phyloP scores from a whole-genome alignment of 176 grass and related monocot genomes.

The Poa pratensis region DNA sequence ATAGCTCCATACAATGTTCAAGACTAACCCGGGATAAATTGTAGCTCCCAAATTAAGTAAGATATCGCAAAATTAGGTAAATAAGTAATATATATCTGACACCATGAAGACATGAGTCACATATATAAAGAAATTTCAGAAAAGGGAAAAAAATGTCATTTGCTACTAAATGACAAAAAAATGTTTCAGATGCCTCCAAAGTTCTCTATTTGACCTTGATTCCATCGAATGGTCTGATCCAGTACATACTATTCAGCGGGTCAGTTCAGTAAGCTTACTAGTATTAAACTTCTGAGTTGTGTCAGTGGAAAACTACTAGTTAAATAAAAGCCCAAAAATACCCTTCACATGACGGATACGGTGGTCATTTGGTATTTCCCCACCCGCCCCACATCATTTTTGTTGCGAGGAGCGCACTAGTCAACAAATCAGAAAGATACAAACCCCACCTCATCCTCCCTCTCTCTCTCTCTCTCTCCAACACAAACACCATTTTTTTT shows the following conservation, averaged over 20 bases:
- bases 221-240: conserved; percentile 18
- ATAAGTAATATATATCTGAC: background rate
- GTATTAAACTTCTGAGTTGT: background rate
- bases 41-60: background rate
- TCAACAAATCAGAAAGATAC: conserved; percentile 36
- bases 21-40: background rate
- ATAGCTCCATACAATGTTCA: background rate
- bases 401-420: conserved; percentile 20
- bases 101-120: background rate
- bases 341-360: conserved; percentile 29
- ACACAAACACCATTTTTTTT: background rate
- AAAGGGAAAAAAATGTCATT: background rate
- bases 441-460: conserved; percentile 11
- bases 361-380: conserved; percentile 25
- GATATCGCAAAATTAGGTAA: background rate
- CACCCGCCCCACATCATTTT: conserved; percentile 4
- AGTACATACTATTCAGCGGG: background rate
- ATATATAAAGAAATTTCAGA: background rate
- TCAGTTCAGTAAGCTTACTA: background rate
- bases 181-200: conserved; percentile 5
- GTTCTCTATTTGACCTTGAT: background rate
- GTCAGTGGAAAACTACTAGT: conserved; percentile 17
- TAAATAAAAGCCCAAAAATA: conserved; percentile 38
- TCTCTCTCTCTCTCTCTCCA: background rate
- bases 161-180: background rate